These are phyloP conservation scores for Aspergillus nidulans DNA, from an alignment of 495 filamentous ascomycete genomes.

Conservation along the genomic window DNA sequence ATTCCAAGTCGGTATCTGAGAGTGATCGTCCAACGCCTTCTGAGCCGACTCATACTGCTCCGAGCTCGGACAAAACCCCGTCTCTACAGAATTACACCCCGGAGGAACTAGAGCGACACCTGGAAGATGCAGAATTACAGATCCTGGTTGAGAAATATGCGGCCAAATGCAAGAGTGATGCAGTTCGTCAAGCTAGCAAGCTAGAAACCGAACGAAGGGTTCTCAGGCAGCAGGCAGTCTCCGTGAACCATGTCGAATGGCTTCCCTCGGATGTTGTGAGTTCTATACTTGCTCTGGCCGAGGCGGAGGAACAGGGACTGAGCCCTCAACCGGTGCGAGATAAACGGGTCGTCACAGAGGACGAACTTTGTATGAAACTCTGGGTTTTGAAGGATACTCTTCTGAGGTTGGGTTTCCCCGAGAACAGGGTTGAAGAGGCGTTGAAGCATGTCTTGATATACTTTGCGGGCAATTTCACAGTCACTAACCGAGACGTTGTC, in stretches of 20 bases:
- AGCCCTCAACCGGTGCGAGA: slow-evolving; percentile 26
- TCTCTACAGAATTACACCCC: slow-evolving; percentile 57
- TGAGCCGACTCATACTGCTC: slow-evolving; percentile 17
- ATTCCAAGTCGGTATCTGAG: slow-evolving; percentile 38
- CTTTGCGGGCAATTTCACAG: slow-evolving; percentile 47
- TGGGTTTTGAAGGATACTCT: slow-evolving; percentile 78
- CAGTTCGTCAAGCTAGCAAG: slow-evolving; percentile 61
- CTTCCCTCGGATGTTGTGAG: slow-evolving; percentile 75
- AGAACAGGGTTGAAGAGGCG: slow-evolving; percentile 57
- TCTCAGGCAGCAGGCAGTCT: slow-evolving; percentile 66
- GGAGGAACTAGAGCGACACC: slow-evolving; percentile 77
- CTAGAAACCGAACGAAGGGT: slow-evolving; percentile 75
- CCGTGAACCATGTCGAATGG: slow-evolving; percentile 70
- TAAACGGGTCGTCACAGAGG: slow-evolving; percentile 48
- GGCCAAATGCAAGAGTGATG: slow-evolving; percentile 62
- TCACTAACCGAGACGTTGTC: slow-evolving; percentile 56
- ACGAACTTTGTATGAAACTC: slow-evolving; percentile 68
- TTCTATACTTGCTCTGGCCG: slow-evolving; percentile 58
- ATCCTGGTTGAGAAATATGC: slow-evolving; percentile 75
- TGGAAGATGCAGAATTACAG: slow-evolving; percentile 80
- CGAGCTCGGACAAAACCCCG: slow-evolving; percentile 18
- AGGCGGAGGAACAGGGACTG: slow-evolving; percentile 37
- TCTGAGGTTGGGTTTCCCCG: slow-evolving; percentile 59
- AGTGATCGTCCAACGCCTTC: slow-evolving; percentile 34
- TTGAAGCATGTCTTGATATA: slow-evolving; percentile 59